Conservation (phyloP, 1,139 yeast genomes). For the Protomyces pachydermus region DNA sequence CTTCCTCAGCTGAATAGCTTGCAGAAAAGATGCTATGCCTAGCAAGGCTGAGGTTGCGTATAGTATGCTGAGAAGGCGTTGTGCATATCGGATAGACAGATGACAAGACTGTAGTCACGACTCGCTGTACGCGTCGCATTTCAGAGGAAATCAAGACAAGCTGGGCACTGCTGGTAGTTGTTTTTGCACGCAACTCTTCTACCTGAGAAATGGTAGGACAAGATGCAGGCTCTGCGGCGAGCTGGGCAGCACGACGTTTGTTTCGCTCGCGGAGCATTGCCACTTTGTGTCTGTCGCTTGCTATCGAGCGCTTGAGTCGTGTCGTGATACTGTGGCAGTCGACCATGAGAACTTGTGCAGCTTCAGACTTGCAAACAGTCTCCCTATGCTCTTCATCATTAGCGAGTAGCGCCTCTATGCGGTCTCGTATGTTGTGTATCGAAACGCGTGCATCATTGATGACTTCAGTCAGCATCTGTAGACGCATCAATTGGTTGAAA, state of each 20-base stretch:
- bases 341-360: background rate
- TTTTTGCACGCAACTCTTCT: background rate
- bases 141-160: constrained; percentile 7
- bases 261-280: background rate
- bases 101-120: constrained; percentile 5
- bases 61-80: background rate
- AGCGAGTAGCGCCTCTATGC: background rate
- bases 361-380: background rate
- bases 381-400: background rate
- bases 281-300: background rate
- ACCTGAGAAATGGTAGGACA: background rate
- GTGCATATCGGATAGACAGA: constrained; percentile 5
- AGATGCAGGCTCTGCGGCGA: background rate
- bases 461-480: constrained; percentile 13
- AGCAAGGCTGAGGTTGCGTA: constrained; percentile 9
- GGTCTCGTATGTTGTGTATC: background rate
- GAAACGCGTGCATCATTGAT: constrained; percentile 17
- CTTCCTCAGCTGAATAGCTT: constrained; percentile 39
- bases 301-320: background rate
- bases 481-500: constrained; percentile 11
- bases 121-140: constrained; percentile 7
- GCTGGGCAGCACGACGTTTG: background rate
- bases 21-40: constrained; percentile 5
- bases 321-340: background rate
- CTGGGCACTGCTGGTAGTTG: background rate